These are phyloP conservation scores for Hypoxylon rubiginosum DNA, from an alignment of 2,329 filamentous ascomycete genomes.

Conservation along the genomic window DNA sequence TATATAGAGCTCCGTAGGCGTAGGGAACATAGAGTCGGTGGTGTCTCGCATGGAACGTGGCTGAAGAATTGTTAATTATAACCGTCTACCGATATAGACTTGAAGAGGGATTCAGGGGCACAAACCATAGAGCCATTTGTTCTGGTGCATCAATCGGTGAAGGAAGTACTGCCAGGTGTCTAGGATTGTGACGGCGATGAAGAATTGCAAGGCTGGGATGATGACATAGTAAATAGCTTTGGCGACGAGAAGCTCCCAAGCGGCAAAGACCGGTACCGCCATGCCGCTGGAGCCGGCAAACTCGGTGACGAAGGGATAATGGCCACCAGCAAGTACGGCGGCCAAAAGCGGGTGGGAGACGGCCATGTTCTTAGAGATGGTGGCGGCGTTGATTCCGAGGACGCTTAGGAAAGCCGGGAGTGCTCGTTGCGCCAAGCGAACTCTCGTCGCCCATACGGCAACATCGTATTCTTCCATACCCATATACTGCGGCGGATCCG, in stretches of 20 bases:
- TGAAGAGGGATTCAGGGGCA: slow-evolving; percentile 71
- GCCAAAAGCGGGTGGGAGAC: slow-evolving; percentile 79
- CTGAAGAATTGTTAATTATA: slow-evolving; percentile 59
- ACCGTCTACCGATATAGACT: slow-evolving; percentile 63
- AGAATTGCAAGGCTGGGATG: slow-evolving; percentile 83
- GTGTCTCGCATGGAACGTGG: slow-evolving; percentile 92
- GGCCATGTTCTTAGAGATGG: slow-evolving; percentile 81
- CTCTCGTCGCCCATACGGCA: slow-evolving; percentile 87
- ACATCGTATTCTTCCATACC: slow-evolving; percentile 89
- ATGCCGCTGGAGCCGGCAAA: slow-evolving; percentile 65
- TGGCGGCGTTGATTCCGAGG: slow-evolving; percentile 81
- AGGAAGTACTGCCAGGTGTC: slow-evolving; percentile 99
- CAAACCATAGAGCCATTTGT: slow-evolving; percentile 96
- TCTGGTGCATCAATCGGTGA: slow-evolving; percentile 96
- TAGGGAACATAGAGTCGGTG: slow-evolving; percentile 98
- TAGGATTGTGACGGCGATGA: slow-evolving; percentile 79
- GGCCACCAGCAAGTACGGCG: slow-evolving; percentile 81
- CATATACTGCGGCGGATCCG: slow-evolving; percentile 79
- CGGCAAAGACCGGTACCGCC: slow-evolving; percentile 78
- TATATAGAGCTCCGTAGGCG: slow-evolving; percentile 96
- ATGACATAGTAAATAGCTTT: slow-evolving; percentile 83
- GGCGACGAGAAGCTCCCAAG: slow-evolving; percentile 83
- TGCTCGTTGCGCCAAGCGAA: slow-evolving; percentile 83
- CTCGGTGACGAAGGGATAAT: slow-evolving; percentile 78
- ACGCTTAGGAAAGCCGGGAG: slow-evolving; percentile 78